phyloP scores from a whole-genome alignment of 768 basidiomycete genomes.

The Rhodocollybia butyracea region DNA sequence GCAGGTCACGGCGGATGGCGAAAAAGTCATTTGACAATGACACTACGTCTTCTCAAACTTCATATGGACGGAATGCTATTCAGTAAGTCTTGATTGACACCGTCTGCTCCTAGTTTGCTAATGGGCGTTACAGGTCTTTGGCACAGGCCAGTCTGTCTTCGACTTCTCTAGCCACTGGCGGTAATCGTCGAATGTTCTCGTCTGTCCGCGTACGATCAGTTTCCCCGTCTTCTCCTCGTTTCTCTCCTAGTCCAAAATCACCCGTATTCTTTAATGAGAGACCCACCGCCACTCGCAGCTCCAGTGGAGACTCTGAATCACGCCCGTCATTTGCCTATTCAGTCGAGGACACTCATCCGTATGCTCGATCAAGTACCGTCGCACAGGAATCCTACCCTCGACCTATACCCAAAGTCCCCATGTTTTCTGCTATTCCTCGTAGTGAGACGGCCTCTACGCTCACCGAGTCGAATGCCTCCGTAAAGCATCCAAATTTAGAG shows the following conservation, averaged over 20 bases:
- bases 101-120: constrained; percentile 6
- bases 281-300: constrained; percentile 12
- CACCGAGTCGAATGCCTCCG: constrained; percentile 33
- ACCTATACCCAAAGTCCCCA: constrained; percentile 24
- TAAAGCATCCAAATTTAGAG: constrained; percentile 27
- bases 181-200: constrained; percentile 41
- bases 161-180: constrained; percentile 41
- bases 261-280: constrained; percentile 15
- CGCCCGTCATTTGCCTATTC: constrained; percentile 21
- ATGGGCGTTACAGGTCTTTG: constrained; percentile 39
- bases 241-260: constrained; percentile 22
- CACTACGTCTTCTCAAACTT: constrained; percentile 46
- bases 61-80: constrained; percentile 49
- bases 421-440: constrained; percentile 29
- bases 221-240: constrained; percentile 22
- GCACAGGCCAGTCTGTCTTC: constrained; percentile 62
- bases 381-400: constrained; percentile 35
- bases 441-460: constrained; percentile 54
- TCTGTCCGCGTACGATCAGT: constrained; percentile 32
- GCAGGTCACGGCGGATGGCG: constrained; percentile 44
- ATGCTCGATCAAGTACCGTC: constrained; percentile 63
- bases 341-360: constrained; percentile 58
- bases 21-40: constrained; percentile 67
- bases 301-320: constrained; percentile 12
- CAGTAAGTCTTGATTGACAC: constrained; percentile 46